These are phyloP conservation scores for Yarrowia porcina DNA, from an alignment of 805 yeast species.

Conservation along the genomic window DNA sequence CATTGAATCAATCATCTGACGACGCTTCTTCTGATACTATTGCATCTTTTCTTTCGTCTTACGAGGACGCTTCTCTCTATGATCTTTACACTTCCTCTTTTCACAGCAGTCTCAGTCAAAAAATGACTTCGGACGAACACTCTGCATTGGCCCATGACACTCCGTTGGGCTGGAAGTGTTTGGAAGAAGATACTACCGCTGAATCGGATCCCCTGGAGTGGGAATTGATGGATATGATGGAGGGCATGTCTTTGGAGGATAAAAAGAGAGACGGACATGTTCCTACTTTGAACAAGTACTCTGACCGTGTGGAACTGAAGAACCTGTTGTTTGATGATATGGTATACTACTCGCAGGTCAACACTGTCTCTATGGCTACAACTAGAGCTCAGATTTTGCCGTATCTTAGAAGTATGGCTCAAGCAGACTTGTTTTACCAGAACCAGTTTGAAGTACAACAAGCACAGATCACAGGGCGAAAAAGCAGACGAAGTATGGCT, in stretches of 20 bases:
- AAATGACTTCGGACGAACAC: not conserved
- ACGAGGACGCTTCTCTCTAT: not conserved
- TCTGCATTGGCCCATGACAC: slow-evolving; percentile 7
- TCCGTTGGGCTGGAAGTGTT: slow-evolving; percentile 28
- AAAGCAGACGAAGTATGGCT: slow-evolving; percentile 30
- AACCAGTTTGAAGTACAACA: slow-evolving; percentile 17
- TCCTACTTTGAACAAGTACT: not conserved
- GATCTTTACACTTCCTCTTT: not conserved
- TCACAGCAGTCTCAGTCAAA: not conserved
- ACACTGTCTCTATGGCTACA: not conserved
- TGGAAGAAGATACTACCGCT: slow-evolving; percentile 32
- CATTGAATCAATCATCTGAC: too few relatives aligned
- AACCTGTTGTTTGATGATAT: not conserved
- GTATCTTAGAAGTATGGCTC: slow-evolving; percentile 35
- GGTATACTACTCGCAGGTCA: slow-evolving; percentile 4
- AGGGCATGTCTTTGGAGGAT: not conserved
- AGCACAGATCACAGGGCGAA: slow-evolving; percentile 24
- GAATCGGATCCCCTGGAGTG: slow-evolving; percentile 3
- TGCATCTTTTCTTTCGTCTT: not conserved
- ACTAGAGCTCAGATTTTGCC: slow-evolving; percentile 35
- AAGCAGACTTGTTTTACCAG: slow-evolving; percentile 30
- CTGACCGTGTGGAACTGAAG: slow-evolving; percentile 24
- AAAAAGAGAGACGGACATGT: not conserved
- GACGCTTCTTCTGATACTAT: not conserved
- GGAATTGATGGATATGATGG: slow-evolving; percentile 25